Evolutionary conservation across 1,284 basidiomycete genomes (phyloP).

Genomic region (Cryptococcus sp.): DNA sequence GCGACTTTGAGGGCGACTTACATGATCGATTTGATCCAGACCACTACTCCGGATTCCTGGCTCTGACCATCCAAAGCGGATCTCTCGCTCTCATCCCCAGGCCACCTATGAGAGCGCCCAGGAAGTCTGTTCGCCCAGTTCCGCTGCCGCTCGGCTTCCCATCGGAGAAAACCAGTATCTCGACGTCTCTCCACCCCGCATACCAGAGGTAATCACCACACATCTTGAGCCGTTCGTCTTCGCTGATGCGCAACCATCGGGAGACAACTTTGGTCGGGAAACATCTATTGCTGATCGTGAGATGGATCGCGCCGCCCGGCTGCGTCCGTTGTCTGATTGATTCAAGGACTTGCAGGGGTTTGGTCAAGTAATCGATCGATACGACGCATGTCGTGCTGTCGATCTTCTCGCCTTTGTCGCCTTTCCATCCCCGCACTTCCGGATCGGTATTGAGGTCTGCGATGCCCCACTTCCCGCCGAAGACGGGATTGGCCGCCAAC

Average conservation of each 20-base stretch:
- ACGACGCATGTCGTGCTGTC: slow-evolving; percentile 40
- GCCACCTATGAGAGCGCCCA: neutral
- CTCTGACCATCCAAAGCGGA: slow-evolving; percentile 29
- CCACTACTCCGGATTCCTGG: too few relatives aligned
- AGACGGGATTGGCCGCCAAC: slow-evolving; percentile 29
- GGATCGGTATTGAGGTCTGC: slow-evolving; percentile 38
- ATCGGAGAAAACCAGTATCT: slow-evolving; percentile 17
- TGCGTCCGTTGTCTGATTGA: slow-evolving; percentile 19
- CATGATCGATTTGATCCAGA: too few relatives aligned
- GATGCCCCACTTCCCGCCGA: slow-evolving; percentile 24
- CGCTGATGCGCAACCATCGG: slow-evolving; percentile 18
- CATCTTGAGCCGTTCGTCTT: slow-evolving; percentile 22
- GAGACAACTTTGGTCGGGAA: slow-evolving; percentile 41
- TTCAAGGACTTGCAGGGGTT: slow-evolving; percentile 32
- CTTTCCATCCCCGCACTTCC: slow-evolving; percentile 8
- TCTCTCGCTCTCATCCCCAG: slow-evolving; percentile 9
- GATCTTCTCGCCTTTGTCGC: slow-evolving; percentile 8
- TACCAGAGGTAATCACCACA: slow-evolving; percentile 26
- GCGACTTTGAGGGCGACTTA: too few relatives aligned
- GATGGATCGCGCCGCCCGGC: slow-evolving; percentile 26
- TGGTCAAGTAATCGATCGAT: slow-evolving; percentile 42
- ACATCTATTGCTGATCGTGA: slow-evolving; percentile 39
- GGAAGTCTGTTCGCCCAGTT: too few relatives aligned
- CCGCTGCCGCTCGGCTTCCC: neutral
- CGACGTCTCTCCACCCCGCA: slow-evolving; percentile 18